Conservation (phyloP, 495 filamentous ascomycete genomes). For the Talaromyces stipitatus region DNA sequence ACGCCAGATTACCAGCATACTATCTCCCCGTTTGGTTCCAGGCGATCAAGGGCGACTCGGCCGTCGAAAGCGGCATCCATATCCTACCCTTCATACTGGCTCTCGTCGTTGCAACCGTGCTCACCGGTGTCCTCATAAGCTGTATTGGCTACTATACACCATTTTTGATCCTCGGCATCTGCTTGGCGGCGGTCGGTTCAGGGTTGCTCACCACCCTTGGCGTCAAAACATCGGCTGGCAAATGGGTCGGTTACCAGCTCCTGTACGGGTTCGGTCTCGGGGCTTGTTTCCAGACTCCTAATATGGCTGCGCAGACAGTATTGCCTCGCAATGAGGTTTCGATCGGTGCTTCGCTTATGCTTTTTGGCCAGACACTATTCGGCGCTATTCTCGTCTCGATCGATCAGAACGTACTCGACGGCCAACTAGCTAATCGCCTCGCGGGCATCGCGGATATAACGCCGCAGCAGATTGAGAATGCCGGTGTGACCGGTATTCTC, state of each 20-base stretch:
- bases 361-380: constrained; percentile 51
- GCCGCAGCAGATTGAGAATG: constrained; percentile 4
- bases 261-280: constrained; percentile 52
- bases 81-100: constrained; percentile 49
- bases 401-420: constrained; percentile 56
- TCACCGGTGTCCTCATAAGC: constrained; percentile 61
- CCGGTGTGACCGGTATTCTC: background rate
- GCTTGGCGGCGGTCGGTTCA: constrained; percentile 45
- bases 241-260: constrained; percentile 53
- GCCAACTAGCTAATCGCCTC: constrained; percentile 46
- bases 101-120: constrained; percentile 34
- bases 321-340: constrained; percentile 46
- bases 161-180: constrained; percentile 43
- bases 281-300: constrained; percentile 50
- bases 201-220: constrained; percentile 51
- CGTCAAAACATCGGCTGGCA: constrained; percentile 24
- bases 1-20: constrained; percentile 23
- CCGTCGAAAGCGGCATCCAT: constrained; percentile 20
- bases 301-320: constrained; percentile 52
- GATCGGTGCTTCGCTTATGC: constrained; percentile 45
- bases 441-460: constrained; percentile 5
- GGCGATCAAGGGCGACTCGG: constrained; percentile 18
- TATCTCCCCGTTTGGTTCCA: constrained; percentile 31
- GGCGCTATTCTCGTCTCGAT: constrained; percentile 55
- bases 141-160: constrained; percentile 44